Evolutionary conservation across 1,284 basidiomycete genomes (phyloP), one percentile per base, ranked within the genome.

Genomic region (Leccinum huronense): DNA sequence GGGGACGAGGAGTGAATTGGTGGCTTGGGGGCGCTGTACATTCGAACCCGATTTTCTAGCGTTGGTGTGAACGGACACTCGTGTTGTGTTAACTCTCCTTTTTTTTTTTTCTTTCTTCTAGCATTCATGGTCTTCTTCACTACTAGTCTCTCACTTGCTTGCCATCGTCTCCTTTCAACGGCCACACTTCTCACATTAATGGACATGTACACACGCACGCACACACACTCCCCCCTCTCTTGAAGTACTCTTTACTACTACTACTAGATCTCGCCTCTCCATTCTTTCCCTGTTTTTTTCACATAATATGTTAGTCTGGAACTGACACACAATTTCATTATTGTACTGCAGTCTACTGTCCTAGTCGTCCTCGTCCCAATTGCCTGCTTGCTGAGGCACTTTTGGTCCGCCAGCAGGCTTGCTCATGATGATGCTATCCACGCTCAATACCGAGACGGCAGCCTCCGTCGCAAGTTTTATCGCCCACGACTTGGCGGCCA

Each of bases 351-450:
- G 55, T 70, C 63, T 65, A 65, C 42, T 59, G 40, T 58, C 75
- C 27, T 87, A 86, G 70, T 93, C 72, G 54, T 73, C 91, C 23
- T 88, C 88, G 68, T 93, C 91, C 91, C 91, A 93, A 73, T 91
- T 91, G 16, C 89, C 86, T 48, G 88, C 81, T 74, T 93, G 91
- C 73, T 93, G 90, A 62, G 91, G 91, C 64, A 93, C 81, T 74
- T 93, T 93, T 55, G 91, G 91, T 62, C 91, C 91, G 62, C 94
- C 94, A 1, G 94, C 93, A 59, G 93, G 93, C 75, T 94, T 95
- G 78, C 93, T 94, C 88, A 98, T 97, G 80, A 99, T 99, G 78
- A 98, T 98, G 71, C 92, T 94, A 78, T 99, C 97, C 10, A 99
- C 97, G 65, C 90, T 91, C 57, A 99, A 86, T 27, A 99, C 95